A percentile compares a stretch with the other conserved stretches of the same genome.
These are phyloP conservation scores for Volvox reticuliferus DNA, from an alignment of 139 green algal genomes.

Conservation along the genomic window DNA sequence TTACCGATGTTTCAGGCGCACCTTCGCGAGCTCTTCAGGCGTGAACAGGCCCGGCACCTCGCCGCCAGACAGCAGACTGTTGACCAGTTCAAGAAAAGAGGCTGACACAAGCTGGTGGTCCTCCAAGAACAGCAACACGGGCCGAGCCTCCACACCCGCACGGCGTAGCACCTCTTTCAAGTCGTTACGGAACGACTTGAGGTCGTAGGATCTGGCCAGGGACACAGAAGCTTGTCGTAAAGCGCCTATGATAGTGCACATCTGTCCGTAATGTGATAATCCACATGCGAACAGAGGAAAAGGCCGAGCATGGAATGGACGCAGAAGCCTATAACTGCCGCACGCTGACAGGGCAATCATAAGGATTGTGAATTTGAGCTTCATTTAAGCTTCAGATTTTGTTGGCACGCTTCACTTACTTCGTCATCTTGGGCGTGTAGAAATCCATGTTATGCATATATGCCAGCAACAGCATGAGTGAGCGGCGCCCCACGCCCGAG, in stretches of 20 bases:
- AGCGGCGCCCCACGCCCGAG: constrained; percentile 72
- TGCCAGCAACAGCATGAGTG: constrained; percentile 67
- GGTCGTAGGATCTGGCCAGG: constrained; percentile 69
- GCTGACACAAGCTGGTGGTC: constrained; percentile 74
- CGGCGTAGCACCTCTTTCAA: constrained; percentile 78
- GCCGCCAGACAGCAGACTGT: constrained; percentile 76
- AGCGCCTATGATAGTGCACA: too few relatives aligned
- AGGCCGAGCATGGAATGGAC: too few relatives aligned
- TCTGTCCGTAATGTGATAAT: too few relatives aligned
- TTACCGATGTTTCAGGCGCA: background rate
- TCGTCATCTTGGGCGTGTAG: constrained; percentile 70
- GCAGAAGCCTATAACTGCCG: too few relatives aligned
- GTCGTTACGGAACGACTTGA: constrained; percentile 74
- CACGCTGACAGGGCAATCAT: too few relatives aligned
- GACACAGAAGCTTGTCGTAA: too few relatives aligned
- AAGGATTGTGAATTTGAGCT: too few relatives aligned
- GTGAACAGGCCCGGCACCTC: constrained; percentile 84
- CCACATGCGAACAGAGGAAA: too few relatives aligned
- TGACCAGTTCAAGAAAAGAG: constrained; percentile 75
- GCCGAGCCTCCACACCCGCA: constrained; percentile 67
- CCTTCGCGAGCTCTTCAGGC: constrained; percentile 82
- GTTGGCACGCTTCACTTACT: too few relatives aligned
- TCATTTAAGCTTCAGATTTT: too few relatives aligned
- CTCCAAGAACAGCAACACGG: constrained; percentile 80
- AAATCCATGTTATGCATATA: constrained; percentile 84